Evolutionary conservation across 352 stramenopile genomes (phyloP), one percentile per base, ranked within the genome.

Genomic region (Ochromonadaceae sp.): DNA sequence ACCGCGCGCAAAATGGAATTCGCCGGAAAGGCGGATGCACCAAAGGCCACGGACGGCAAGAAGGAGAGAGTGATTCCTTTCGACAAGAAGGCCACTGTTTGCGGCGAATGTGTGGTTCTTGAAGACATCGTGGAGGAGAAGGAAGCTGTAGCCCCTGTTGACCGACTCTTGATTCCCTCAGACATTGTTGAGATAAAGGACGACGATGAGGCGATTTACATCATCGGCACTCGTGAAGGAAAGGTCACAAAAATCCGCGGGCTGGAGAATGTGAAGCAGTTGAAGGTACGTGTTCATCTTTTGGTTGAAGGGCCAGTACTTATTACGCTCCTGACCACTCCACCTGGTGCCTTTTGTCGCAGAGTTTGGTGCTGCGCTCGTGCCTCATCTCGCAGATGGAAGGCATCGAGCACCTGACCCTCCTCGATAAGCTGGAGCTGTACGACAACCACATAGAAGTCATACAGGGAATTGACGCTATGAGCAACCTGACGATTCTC

Each of bases 371-470:
- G 15, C 66, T 91, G 9, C 68, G 83, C 35, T 81, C 71, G 35
- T 81, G 87, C 72, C 66, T 91, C 32, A 81, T 91, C 47, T 56
- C 62, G 4, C 75, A 73, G 3, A 87, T 90, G 74, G 70, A 82
- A 66, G 77, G 75, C 15, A 44, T 91, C n/a, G 63, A 66, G 15
- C 56, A 43, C 14, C 74, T 88, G 30, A 55, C 70, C 31, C 66
- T 71, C 22, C 78, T 97, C 55, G 68, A 87, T 71, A 79, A 96
- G 25, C 74, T 98, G 30, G 92, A 98, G 76, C 76, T 98, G 22
- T 98, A 98, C 79, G 91, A 98, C 72, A 98, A 98, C 78, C 79
- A 94, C 69, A 88, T 98, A 66, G 77, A 91, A 70, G 74, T 76
- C 17, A 79, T 97, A 47, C 58, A 74, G 20, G 72, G 72, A 20